Evolutionary conservation across 2,329 filamentous ascomycete genomes (phyloP).

Genomic region (Aspergillus fijiensis): DNA sequence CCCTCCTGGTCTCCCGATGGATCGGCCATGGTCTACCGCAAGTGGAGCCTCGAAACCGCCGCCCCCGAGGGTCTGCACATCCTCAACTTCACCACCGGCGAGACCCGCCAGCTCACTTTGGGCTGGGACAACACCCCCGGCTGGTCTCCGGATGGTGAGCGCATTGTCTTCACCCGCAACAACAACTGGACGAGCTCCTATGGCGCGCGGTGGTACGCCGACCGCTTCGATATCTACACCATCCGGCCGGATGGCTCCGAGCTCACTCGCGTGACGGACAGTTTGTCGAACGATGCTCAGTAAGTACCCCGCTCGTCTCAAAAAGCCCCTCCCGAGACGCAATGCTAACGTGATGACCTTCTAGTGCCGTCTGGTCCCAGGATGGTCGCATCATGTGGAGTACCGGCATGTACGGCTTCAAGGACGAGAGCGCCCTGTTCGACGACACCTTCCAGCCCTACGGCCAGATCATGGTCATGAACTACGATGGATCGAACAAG

Average conservation of each 20-base stretch:
- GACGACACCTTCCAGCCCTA: conserved; percentile 50
- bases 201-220: conserved; percentile 2
- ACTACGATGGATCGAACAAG: conserved; percentile 42
- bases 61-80: conserved; percentile 34
- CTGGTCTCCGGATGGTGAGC: conserved; percentile 42
- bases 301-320: not conserved
- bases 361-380: conserved; percentile 41
- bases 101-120: conserved; percentile 34
- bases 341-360: not conserved
- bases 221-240: conserved; percentile 42
- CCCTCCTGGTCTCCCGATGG: conserved; percentile 43
- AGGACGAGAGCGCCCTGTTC: conserved; percentile 43
- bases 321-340: too few species aligned
- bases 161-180: conserved; percentile 43
- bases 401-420: conserved; percentile 47
- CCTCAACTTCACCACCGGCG: conserved; percentile 26
- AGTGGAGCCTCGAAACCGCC: conserved; percentile 25
- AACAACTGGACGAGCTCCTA: conserved; percentile 27
- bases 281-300: conserved; percentile 45
- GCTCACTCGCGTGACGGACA: conserved; percentile 34
- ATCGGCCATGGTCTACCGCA: conserved; percentile 38
- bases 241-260: conserved; percentile 44
- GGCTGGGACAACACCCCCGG: conserved; percentile 43
- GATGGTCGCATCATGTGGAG: conserved; percentile 46
- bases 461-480: conserved; percentile 48